These are phyloP conservation scores for Kwoniella bestiolae DNA, from an alignment of 768 basidiomycete species.

Conservation along the genomic window DNA sequence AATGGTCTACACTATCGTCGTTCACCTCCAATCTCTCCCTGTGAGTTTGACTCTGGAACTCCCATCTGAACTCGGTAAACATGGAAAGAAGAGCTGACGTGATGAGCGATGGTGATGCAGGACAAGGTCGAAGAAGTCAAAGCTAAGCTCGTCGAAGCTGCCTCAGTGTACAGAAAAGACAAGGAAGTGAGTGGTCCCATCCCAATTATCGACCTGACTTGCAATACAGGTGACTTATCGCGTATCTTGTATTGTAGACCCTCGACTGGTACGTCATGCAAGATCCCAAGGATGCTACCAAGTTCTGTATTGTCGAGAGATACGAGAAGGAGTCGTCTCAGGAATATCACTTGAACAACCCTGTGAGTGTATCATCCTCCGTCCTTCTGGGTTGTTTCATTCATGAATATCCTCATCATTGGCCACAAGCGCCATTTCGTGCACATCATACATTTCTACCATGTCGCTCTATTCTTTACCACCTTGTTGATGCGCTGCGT, in stretches of 20 bases:
- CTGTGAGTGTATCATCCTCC: slow-evolving; percentile 30
- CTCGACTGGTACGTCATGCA: slow-evolving; percentile 59
- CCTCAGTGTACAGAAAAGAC: slow-evolving; percentile 55
- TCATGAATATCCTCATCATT: background rate
- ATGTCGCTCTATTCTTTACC: no score
- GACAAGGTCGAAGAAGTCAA: slow-evolving; percentile 54
- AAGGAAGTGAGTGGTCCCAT: slow-evolving; percentile 43
- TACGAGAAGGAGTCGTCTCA: slow-evolving; percentile 58
- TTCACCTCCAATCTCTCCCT: slow-evolving; percentile 53
- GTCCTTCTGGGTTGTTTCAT: background rate
- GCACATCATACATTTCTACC: no score
- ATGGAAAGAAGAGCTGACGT: background rate
- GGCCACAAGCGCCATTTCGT: no score
- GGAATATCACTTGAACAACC: slow-evolving; percentile 56
- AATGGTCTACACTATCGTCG: slow-evolving; percentile 58
- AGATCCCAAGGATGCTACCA: slow-evolving; percentile 57
- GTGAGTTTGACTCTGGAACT: slow-evolving; percentile 37
- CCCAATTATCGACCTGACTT: background rate
- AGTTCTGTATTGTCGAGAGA: slow-evolving; percentile 58
- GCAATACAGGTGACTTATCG: background rate
- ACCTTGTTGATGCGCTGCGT: no score
- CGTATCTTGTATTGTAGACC: slow-evolving; percentile 36
- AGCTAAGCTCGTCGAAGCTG: slow-evolving; percentile 56
- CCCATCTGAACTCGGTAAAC: background rate
- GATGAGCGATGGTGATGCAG: slow-evolving; percentile 15